Evolutionary conservation across 1,284 basidiomycete species (phyloP), one percentile per base, ranked within the genome.

Genomic region (Ustilago loliicola): DNA sequence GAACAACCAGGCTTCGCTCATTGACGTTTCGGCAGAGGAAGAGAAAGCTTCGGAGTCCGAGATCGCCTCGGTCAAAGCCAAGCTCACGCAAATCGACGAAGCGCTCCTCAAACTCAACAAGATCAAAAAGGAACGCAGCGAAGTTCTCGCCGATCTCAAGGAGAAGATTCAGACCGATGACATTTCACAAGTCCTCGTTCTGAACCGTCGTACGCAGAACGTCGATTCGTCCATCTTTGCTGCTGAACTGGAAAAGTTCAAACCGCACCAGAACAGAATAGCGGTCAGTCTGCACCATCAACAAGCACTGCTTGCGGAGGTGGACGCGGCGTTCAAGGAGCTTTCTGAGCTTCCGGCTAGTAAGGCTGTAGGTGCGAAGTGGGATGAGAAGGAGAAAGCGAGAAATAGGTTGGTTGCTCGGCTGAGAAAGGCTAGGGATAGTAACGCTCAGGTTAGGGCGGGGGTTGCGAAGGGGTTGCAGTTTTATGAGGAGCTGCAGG

Each of bases 131-230:
- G 96, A 98, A 87, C 89, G 96, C 42, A 91, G 90, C 23, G 93
- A 95, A 71, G 92, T 95, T 0, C 88, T 99, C 54, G 94, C 93
- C 85, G 95, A 98, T 85, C 89, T 99, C 55, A 98, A 98, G 86
- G 94, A 97, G 54, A 95, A 94, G 94, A 91, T 98, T 53, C 97
- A 98, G 90, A 89, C 90, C 32, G 97, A 99, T 87, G 97, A 99
- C 82, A 96, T 99, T 10, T 98, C 96, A 0, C 95, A 97, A 84
- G 89, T 98, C 0, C 90, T 99, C 0, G 90, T 99, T 2, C 90
- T 98, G 60, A 97, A 98, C 85, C 91, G 94, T 17, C 92, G 95
- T 9, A 93, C 94, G 72, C 90, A 91, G 29, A 91, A 91, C 42
- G 92, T 93, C 4, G 95, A 98, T 80, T 92, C 93, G 0, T 90